These are phyloP conservation scores for Arthrobotrys sinensis DNA, from an alignment of 2,329 filamentous ascomycete species.

Conservation along the genomic window DNA sequence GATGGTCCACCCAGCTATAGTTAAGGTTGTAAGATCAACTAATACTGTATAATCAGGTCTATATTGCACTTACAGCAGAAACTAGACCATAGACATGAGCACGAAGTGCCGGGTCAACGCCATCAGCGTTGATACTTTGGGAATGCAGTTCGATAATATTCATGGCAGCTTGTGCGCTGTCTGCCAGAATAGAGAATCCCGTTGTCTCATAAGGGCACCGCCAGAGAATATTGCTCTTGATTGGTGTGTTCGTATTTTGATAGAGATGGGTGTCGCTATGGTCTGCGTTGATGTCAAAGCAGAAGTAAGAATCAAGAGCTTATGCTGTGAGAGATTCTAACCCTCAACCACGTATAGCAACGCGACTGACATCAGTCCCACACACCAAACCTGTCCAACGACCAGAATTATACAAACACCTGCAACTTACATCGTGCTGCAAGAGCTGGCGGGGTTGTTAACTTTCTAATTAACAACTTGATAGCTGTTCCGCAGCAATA, in stretches of 20 bases:
- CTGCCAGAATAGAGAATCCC: neutral
- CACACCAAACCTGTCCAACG: too few species aligned
- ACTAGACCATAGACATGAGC: conserved; percentile 94
- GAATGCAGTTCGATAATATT: conserved; percentile 64
- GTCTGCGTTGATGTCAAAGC: neutral
- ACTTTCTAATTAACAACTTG: too few species aligned
- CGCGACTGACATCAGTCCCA: too few species aligned
- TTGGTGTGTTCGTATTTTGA: too few species aligned
- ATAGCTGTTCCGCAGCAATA: too few species aligned
- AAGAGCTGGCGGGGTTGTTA: too few species aligned
- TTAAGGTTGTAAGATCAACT: conserved; percentile 33
- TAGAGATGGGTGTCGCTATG: too few species aligned
- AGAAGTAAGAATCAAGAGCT: neutral
- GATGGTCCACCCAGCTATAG: conserved; percentile 85
- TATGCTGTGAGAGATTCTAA: neutral
- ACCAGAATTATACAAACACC: too few species aligned
- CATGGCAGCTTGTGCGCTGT: neutral
- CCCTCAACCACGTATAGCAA: neutral
- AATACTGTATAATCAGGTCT: conserved; percentile 39
- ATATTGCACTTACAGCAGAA: conserved; percentile 79
- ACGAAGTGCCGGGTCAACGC: conserved; percentile 91
- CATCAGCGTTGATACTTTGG: conserved; percentile 67
- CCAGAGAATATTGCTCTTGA: too few species aligned
- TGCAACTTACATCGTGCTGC: too few species aligned
- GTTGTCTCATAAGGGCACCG: too few species aligned